phyloP scores from a whole-genome alignment of 179 eudicot species.

The Spinacia oleracea region DNA sequence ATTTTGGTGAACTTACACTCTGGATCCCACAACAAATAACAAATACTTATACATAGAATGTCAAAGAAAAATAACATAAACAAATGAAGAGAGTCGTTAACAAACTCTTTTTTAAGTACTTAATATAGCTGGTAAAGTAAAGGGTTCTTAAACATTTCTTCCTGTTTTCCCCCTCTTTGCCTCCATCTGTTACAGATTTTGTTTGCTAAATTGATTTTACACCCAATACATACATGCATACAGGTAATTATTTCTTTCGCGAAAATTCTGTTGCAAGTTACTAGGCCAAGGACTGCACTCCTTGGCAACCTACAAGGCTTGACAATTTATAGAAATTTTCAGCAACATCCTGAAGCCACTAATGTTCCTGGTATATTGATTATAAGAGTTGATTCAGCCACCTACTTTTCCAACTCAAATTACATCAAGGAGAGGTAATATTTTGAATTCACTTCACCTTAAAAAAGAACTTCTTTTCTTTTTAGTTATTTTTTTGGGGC shows the following conservation, averaged over 20 bases:
- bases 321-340: constrained; percentile 66
- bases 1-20: no score
- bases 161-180: neutral
- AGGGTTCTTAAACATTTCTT: neutral
- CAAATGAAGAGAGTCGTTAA: no score
- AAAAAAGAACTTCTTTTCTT: no score
- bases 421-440: constrained; percentile 60
- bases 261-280: constrained; percentile 88
- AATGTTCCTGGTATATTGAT: constrained; percentile 56
- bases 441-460: no score
- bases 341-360: constrained; percentile 80
- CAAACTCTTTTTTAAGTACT: no score
- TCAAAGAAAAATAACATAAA: no score
- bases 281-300: constrained; percentile 77
- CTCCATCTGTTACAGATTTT: no score
- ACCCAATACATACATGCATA: no score
- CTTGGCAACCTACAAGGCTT: constrained; percentile 79
- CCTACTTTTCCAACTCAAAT: constrained; percentile 72
- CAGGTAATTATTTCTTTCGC: constrained; percentile 87
- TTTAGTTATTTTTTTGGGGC: no score
- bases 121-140: no score
- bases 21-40: no score
- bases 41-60: no score
- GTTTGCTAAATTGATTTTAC: neutral
- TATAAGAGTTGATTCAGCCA: constrained; percentile 71